phyloP scores from a whole-genome alignment of 2,329 filamentous ascomycete species.

The Golovinomyces cichoracearum region DNA sequence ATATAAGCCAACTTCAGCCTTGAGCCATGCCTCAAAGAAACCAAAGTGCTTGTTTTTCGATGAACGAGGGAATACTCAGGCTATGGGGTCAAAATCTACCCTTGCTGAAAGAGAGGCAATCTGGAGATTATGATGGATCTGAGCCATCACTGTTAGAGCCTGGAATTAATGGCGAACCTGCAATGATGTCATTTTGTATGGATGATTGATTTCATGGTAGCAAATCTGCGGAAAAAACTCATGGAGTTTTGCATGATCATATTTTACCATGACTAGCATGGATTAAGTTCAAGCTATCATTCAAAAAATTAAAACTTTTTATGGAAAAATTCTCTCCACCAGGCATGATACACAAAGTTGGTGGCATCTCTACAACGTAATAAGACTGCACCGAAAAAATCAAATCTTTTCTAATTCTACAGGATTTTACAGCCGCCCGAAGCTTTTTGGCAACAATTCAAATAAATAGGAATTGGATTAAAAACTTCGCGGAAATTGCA shows the following conservation, averaged over 20 bases:
- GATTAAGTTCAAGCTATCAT: slow-evolving; percentile 1
- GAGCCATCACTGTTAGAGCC: background rate
- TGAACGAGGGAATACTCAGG: background rate
- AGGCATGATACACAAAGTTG: background rate
- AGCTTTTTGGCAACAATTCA: background rate
- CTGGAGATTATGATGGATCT: background rate
- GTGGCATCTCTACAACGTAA: background rate
- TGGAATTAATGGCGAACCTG: background rate
- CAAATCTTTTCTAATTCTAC: background rate
- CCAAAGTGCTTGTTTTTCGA: background rate
- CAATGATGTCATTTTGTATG: background rate
- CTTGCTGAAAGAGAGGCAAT: background rate
- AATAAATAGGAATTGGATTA: background rate
- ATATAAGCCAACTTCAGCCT: background rate
- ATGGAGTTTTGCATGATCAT: background rate
- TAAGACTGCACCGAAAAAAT: background rate
- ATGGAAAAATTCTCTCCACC: background rate
- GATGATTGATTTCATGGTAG: background rate
- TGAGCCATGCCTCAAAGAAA: background rate
- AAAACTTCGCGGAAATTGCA: slow-evolving; percentile 1
- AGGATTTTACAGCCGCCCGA: background rate
- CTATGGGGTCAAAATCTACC: background rate
- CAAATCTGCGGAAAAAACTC: background rate
- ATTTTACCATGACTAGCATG: slow-evolving; percentile 1
- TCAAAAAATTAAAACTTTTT: slow-evolving; percentile 1